Evolutionary conservation across 768 basidiomycete genomes (phyloP).

Genomic region (Lactarius sanguifluus): DNA sequence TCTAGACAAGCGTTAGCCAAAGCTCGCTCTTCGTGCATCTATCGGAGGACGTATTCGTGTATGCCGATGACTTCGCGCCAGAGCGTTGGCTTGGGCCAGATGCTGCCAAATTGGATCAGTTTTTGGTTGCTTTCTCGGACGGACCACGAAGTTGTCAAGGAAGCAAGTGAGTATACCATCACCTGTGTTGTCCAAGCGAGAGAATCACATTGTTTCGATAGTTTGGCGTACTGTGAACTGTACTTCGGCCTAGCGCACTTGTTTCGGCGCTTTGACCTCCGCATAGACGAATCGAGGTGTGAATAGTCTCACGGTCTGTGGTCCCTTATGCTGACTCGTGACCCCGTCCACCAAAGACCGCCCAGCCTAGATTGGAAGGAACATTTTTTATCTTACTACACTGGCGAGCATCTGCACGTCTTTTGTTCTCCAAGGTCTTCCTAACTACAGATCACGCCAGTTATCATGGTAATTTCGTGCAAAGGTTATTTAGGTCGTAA

Average conservation of each 20-base stretch:
- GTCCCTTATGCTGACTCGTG: neutral
- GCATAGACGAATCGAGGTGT: constrained; percentile 6
- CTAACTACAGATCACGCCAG: neutral
- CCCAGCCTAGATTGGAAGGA: constrained; percentile 5
- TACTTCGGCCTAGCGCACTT: constrained; percentile 7
- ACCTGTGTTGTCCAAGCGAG: neutral
- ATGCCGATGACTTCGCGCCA: neutral
- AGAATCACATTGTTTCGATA: neutral
- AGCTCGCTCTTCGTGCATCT: constrained; percentile 7
- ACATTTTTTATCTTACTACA: constrained; percentile 13
- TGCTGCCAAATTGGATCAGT: constrained; percentile 5
- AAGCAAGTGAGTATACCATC: neutral
- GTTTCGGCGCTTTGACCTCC: constrained; percentile 18
- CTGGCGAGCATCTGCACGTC: constrained; percentile 12
- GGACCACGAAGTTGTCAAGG: constrained; percentile 6
- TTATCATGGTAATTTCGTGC: too few species aligned
- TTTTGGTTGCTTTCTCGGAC: neutral
- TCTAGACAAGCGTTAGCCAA: constrained; percentile 1
- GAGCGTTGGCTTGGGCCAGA: constrained; percentile 1
- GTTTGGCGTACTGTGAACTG: constrained; percentile 15
- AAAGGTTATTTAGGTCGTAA: neutral
- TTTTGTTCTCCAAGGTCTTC: constrained; percentile 8
- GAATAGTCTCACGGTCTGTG: neutral
- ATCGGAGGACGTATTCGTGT: constrained; percentile 8
- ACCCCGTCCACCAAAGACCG: neutral